These are phyloP conservation scores for Pseudoscleropodium purum DNA, from an alignment of 225 moss, liverwort and hornwort genomes.

Conservation along the genomic window DNA sequence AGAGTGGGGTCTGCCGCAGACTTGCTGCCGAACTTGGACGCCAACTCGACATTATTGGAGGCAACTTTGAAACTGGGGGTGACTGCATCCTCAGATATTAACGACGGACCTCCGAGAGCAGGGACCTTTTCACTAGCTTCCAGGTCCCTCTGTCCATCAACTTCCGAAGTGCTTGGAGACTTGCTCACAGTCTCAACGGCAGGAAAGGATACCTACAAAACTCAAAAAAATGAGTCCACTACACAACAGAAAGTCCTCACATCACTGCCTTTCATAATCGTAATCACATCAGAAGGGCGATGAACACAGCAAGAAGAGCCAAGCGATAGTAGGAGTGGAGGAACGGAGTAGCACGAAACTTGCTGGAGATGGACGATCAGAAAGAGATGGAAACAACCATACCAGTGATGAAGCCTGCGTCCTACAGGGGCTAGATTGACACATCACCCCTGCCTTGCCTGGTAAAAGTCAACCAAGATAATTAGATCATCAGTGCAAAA, in stretches of 20 bases:
- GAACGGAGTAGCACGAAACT: not conserved
- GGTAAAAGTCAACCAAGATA: not conserved
- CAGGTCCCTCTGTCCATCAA: not conserved
- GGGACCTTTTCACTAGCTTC: not conserved
- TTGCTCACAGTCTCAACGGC: not conserved
- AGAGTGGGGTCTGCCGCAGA: not conserved
- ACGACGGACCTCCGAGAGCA: not conserved
- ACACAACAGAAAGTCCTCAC: too few species aligned
- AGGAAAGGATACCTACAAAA: not conserved
- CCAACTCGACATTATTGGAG: not conserved
- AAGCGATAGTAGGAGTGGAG: not conserved
- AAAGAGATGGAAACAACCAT: not conserved
- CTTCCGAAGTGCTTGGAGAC: not conserved
- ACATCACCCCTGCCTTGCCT: not conserved
- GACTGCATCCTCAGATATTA: not conserved
- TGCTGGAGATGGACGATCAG: not conserved
- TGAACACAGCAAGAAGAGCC: not conserved
- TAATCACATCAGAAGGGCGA: too few species aligned
- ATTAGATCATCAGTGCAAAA: not conserved
- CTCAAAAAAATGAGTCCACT: not conserved
- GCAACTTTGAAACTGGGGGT: constrained; percentile 3
- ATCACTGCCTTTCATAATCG: not conserved
- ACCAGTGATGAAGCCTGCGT: not conserved
- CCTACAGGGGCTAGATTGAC: not conserved
- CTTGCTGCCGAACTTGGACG: not conserved